Conservation (phyloP, 805 yeast genomes). For the Zygosaccharomyces kombuchaensis region DNA sequence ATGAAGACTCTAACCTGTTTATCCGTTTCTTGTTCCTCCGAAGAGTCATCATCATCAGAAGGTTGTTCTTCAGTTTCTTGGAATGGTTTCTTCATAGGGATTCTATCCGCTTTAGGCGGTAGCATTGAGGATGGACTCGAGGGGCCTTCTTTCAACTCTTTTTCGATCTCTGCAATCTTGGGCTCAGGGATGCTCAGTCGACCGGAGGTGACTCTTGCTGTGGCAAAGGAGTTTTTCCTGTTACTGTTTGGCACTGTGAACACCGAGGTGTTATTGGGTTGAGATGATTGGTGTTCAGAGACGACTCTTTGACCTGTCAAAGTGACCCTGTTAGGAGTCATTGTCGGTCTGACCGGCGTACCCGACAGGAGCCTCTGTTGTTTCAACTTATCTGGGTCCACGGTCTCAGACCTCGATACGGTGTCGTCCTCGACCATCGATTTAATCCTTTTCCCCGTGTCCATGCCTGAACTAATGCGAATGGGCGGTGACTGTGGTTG, state of each 20-base stretch:
- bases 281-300: conserved; percentile 23
- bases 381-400: conserved; percentile 37
- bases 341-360: conserved; percentile 27
- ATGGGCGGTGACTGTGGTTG: conserved; percentile 38
- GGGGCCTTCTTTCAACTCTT: conserved; percentile 37
- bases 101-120: conserved; percentile 33
- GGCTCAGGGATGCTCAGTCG: conserved; percentile 44
- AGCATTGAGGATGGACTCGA: conserved; percentile 35
- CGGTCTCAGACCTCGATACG: conserved; percentile 37
- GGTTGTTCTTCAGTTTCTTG: conserved; percentile 12
- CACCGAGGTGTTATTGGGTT: conserved; percentile 13
- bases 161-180: conserved; percentile 39
- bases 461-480: conserved; percentile 36
- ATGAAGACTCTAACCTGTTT: conserved; percentile 9
- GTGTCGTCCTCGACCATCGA: conserved; percentile 33
- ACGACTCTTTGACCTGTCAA: conserved; percentile 32
- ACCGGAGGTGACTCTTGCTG: conserved; percentile 41
- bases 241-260: conserved; percentile 12
- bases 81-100: conserved; percentile 36
- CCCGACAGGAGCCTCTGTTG: conserved; percentile 34
- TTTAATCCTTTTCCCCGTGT: conserved; percentile 30
- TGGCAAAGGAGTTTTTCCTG: conserved; percentile 15
- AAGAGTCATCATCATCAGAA: conserved; percentile 14
- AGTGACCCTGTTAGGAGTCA: conserved; percentile 24
- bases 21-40: conserved; percentile 17